Evolutionary conservation across 2,329 filamentous ascomycete genomes (phyloP), one percentile per base, ranked within the genome.

Genomic region (Aspergillus piperis): DNA sequence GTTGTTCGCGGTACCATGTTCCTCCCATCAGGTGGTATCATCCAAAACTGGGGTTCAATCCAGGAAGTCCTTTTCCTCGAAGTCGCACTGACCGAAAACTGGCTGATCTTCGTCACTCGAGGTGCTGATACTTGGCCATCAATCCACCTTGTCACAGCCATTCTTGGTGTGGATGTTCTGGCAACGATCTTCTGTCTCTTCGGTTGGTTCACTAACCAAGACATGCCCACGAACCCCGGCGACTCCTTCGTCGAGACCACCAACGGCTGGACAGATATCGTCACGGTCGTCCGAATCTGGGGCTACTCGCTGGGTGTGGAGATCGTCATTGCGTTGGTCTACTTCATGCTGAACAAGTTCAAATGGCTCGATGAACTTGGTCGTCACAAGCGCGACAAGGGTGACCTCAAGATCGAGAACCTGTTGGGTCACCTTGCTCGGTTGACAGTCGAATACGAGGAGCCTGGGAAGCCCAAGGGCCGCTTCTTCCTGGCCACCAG

Each of bases 91-190:
- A 94, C 92, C 62, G 92, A 96, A 84, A 96, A 96, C 82, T 96
- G 92, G 92, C 87, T 96, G 54, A 96, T 96, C 78, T 96, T 96
- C 83, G 94, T 96, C 79, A 96, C 92, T 66, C 91, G 92, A 83
- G 92, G 90, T 63, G 86, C 84, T 63, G 83, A 87, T 72, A 91
- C 89, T 5, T 88, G 85, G 81, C 89, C 89, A 52, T 90, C 88
- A 0, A 88, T 88, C 82, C 88, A 91, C 72, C 81, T 92, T 25
- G 82, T 91, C 58, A 80, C 78, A 41, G 89, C 89, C 59, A 92
- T 92, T 72, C 78, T 90, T 58, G 85, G 84, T 70, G 89, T 92
- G 66, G 89, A 92, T 70, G 80, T 85, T 54, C 76, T 92, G 17
- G 87, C 89, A 13, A 91, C 89, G 21, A 81, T 91, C 72, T 92